Percentiles rank a stretch among this genome's conserved stretches.
Conservation (phyloP, 106 monocot species). For the Dioscorea zingiberensis region DNA sequence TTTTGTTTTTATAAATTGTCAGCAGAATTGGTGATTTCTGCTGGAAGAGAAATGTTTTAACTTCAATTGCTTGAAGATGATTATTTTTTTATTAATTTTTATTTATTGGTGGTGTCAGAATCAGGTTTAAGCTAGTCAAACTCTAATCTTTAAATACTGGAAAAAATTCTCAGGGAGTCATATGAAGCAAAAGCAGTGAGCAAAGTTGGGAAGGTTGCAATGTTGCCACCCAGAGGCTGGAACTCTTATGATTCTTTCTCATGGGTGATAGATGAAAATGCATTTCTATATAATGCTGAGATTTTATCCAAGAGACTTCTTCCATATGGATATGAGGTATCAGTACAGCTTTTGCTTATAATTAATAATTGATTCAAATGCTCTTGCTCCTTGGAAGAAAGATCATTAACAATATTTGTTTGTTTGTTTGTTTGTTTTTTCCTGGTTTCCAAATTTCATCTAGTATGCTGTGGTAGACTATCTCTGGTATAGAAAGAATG, state of each 20-base stretch:
- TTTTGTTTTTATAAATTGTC: no score
- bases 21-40: no score
- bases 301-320: conserved; percentile 53
- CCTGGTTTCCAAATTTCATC: neutral
- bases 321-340: conserved; percentile 72
- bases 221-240: conserved; percentile 80
- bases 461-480: conserved; percentile 92
- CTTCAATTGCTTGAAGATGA: no score
- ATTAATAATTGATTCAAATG: neutral
- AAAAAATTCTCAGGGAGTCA: conserved; percentile 15
- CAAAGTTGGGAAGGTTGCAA: conserved; percentile 11
- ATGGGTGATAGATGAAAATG: conserved; percentile 68
- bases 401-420: neutral
- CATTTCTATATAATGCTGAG: conserved; percentile 72
- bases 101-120: no score
- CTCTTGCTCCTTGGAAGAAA: neutral
- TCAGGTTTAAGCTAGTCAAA: no score
- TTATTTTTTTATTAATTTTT: no score
- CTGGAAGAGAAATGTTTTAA: no score
- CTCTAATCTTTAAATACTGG: no score
- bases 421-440: neutral
- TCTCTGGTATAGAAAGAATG: conserved; percentile 85
- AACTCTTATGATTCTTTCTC: conserved; percentile 97
- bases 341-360: no score
- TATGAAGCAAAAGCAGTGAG: conserved; percentile 6